phyloP scores from a whole-genome alignment of 768 basidiomycete genomes.

The Naematelia aurantialba region DNA sequence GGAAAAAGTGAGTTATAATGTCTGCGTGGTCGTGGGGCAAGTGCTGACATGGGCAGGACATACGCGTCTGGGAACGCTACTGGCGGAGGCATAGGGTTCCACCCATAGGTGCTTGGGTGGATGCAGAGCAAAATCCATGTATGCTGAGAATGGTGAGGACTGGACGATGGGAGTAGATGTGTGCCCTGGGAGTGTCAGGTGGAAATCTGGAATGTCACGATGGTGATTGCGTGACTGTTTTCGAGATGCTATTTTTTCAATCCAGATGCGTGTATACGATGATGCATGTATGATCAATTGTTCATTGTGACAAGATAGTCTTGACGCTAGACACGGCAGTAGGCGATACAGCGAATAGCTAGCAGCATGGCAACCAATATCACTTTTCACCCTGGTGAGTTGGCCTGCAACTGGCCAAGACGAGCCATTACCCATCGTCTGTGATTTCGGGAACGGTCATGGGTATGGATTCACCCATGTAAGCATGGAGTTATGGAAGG shows the following conservation, averaged over 20 bases:
- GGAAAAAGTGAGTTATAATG: conserved; percentile 39
- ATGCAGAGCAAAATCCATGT: too few species aligned
- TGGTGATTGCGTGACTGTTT: neutral
- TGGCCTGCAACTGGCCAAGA: too few species aligned
- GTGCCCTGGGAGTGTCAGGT: neutral
- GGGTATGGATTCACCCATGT: too few species aligned
- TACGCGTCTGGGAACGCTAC: conserved; percentile 35
- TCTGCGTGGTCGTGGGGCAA: neutral
- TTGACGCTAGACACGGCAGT: neutral
- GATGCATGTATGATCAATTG: too few species aligned
- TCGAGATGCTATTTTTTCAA: neutral
- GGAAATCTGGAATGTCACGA: neutral
- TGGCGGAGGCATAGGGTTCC: conserved; percentile 37
- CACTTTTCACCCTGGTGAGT: conserved; percentile 53
- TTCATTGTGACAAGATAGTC: too few species aligned
- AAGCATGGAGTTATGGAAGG: too few species aligned
- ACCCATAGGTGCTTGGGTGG: too few species aligned
- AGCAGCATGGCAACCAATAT: conserved; percentile 52
- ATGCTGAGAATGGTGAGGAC: neutral
- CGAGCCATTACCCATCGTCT: too few species aligned
- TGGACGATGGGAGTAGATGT: neutral
- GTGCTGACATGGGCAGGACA: conserved; percentile 20
- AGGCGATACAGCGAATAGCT: neutral
- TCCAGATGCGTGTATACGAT: too few species aligned
- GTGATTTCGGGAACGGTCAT: too few species aligned